Base-by-base conservation (phyloP, 306 rosid genomes). In the Vachellia collinsii region DNA sequence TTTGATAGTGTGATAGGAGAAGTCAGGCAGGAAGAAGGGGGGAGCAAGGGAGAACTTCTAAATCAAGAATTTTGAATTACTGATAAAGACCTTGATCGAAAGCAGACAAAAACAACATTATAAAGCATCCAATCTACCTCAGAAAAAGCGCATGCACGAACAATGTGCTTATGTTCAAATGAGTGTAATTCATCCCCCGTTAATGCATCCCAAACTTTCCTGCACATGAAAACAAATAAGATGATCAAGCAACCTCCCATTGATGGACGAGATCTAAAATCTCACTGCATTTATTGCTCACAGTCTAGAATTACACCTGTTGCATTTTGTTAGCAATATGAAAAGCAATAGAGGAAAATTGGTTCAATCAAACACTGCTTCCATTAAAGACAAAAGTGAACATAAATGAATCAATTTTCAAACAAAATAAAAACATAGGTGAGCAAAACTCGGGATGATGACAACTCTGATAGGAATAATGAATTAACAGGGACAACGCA, bases 141-240 rank as follows among this genome's bases (percentile, higher is more conserved):
- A 22, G 99, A 93, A 77, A 96, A 93, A 11, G 97, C 88, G 82
- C 98, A 93, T 75, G 99, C 98, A 67, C 99, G 94, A 74, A 87
- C 99, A 84, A 96, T 96, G 89, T 96, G 99, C 84, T 96, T 96
- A 86, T 96, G 99, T 76, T 96, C 99, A 83, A 96, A 96, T 58
- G 97, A 90, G 81, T 96, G 99, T 43, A 92, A 83, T 72, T 79
- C 97, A 86, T 96, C 97, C 48, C 99, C 99, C 1, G 98, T 82
- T 83, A 96, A 87, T 34, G 99, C 99, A 85, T 96, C 97, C 99
- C 99, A 96, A 70, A 93, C 89, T 92, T 93, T 96, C 82, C 99
- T 96, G 98, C 88, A 86, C 19, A 38, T 29, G 47, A 75, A 78
- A 85, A 70, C 74, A 61, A 82, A 43, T 8, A 43, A 69, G 19